These are phyloP conservation scores for Euphorbia corollata DNA, from an alignment of 441 rosid genomes.

Conservation along the genomic window DNA sequence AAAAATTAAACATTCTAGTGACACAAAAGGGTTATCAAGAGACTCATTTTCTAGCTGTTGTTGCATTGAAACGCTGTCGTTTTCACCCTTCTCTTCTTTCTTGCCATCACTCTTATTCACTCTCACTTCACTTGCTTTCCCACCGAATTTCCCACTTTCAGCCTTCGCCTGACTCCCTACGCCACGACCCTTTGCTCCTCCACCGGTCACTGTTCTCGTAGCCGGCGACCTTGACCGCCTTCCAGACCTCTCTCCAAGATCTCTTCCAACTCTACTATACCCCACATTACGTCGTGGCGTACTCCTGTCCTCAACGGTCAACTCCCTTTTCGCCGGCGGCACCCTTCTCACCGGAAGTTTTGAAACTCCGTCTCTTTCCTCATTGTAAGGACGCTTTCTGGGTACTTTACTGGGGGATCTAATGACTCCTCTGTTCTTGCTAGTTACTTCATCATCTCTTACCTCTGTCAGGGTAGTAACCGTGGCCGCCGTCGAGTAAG, in stretches of 20 bases:
- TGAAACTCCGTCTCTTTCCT: constrained; percentile 26
- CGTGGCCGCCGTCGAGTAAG: constrained; percentile 33
- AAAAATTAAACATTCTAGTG: constrained; percentile 84
- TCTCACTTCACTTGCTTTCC: constrained; percentile 10
- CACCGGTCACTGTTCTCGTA: constrained; percentile 24
- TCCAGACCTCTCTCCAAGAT: constrained; percentile 31
- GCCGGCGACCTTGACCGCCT: constrained; percentile 54
- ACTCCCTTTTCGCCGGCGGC: constrained; percentile 8
- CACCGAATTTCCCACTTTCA: constrained; percentile 28
- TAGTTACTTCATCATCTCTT: constrained; percentile 57
- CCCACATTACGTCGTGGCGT: constrained; percentile 28
- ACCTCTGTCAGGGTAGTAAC: constrained; percentile 42
- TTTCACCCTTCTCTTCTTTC: neutral
- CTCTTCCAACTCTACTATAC: constrained; percentile 29
- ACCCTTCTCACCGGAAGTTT: constrained; percentile 23
- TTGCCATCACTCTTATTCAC: constrained; percentile 10
- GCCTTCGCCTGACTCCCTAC: constrained; percentile 35
- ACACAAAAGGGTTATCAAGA: constrained; percentile 54
- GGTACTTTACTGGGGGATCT: constrained; percentile 43
- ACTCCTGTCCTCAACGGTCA: constrained; percentile 20
- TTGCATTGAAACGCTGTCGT: neutral
- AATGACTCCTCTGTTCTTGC: constrained; percentile 34
- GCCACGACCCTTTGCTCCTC: constrained; percentile 14
- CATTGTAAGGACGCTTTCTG: constrained; percentile 37
- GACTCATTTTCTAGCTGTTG: constrained; percentile 24